A percentile compares a stretch with the other conserved stretches of the same genome.
Evolutionary conservation across 1,284 basidiomycete species (phyloP).

Genomic region (Amylostereum chailletii): DNA sequence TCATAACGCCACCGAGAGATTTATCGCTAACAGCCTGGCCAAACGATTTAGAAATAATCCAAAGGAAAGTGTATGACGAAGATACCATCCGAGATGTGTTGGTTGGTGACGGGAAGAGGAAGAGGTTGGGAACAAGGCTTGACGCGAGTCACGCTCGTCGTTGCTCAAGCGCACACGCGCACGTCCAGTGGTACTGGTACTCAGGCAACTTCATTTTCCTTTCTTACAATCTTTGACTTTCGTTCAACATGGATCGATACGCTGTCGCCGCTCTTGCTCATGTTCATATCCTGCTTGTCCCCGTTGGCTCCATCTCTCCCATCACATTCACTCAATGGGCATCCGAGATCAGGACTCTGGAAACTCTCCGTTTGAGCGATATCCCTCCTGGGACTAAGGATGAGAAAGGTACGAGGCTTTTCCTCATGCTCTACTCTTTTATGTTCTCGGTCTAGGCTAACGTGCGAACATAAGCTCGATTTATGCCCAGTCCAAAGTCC

Average conservation of each 20-base stretch:
- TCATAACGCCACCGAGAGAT: slow-evolving; percentile 70
- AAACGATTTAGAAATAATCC: too few relatives aligned
- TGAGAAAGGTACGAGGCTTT: slow-evolving; percentile 52
- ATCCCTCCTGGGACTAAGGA: slow-evolving; percentile 72
- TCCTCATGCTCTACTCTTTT: not conserved
- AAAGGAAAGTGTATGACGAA: too few relatives aligned
- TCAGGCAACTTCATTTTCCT: not conserved
- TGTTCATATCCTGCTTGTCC: slow-evolving; percentile 68
- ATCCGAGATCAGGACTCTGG: slow-evolving; percentile 60
- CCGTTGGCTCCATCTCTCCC: slow-evolving; percentile 63
- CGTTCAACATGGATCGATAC: slow-evolving; percentile 49
- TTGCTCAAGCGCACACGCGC: too few relatives aligned
- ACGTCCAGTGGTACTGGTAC: not conserved
- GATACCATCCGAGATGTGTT: too few relatives aligned
- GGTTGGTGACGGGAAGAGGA: too few relatives aligned
- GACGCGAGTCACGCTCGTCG: too few relatives aligned
- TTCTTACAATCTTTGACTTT: not conserved
- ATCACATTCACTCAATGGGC: slow-evolving; percentile 62
- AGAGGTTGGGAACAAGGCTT: too few relatives aligned
- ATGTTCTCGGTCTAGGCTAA: slow-evolving; percentile 2
- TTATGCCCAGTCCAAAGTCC: slow-evolving; percentile 73
- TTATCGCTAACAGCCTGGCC: slow-evolving; percentile 74
- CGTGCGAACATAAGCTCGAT: slow-evolving; percentile 44
- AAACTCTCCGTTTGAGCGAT: slow-evolving; percentile 66
- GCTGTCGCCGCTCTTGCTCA: slow-evolving; percentile 74